phyloP scores from a whole-genome alignment of 805 yeast species.

The Phaffomyces antillensis region DNA sequence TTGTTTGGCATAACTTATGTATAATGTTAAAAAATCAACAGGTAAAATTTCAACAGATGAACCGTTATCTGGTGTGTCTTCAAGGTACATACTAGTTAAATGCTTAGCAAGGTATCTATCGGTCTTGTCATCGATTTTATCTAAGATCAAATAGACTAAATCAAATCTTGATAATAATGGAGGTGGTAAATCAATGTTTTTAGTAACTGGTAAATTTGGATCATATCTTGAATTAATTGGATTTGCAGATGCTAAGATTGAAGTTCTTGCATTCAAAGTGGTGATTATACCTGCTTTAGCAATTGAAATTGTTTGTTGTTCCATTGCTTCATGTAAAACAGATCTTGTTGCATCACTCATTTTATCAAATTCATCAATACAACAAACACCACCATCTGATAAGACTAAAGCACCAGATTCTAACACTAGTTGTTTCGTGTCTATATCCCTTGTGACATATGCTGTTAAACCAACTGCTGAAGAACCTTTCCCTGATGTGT shows the following conservation, averaged over 20 bases:
- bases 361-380: conserved; percentile 97
- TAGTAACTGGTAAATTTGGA: conserved; percentile 90
- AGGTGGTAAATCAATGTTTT: conserved; percentile 94
- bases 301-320: conserved; percentile 95
- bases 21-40: conserved; percentile 77
- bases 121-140: conserved; percentile 78
- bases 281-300: conserved; percentile 99
- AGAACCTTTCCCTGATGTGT: conserved; percentile 97
- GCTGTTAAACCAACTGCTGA: conserved; percentile 99
- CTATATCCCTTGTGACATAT: conserved; percentile 88
- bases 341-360: conserved; percentile 94
- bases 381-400: conserved; percentile 97
- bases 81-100: conserved; percentile 85
- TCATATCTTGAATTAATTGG: conserved; percentile 95
- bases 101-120: conserved; percentile 88
- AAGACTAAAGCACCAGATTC: conserved; percentile 95
- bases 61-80: conserved; percentile 74
- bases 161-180: conserved; percentile 93
- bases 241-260: conserved; percentile 92
- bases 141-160: conserved; percentile 84
- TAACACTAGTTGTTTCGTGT: conserved; percentile 85
- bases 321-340: conserved; percentile 97
- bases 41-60: conserved; percentile 66
- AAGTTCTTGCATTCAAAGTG: conserved; percentile 92
- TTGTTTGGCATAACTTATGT: conserved; percentile 93